A percentile compares a stretch with the other conserved stretches of the same genome.
phyloP scores from a whole-genome alignment of 192 early-diverging fungal species.

The Nowakowskiella sp. region DNA sequence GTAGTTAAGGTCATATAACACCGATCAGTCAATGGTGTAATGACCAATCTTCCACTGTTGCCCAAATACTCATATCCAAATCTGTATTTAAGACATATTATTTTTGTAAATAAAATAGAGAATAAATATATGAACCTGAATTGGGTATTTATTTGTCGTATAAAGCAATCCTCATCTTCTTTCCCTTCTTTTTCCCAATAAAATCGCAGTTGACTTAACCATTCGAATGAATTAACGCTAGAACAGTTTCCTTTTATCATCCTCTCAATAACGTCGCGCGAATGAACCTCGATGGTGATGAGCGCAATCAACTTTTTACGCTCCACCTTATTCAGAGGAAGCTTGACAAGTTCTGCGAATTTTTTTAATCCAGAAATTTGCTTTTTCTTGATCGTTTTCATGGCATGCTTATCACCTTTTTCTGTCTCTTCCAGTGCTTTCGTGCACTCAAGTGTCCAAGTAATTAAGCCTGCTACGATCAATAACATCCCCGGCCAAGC shows the following conservation, averaged over 20 bases:
- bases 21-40: conserved; percentile 52
- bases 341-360: conserved; percentile 42
- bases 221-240: conserved; percentile 47
- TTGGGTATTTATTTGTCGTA: conserved; percentile 54
- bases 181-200: conserved; percentile 55
- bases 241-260: conserved; percentile 43
- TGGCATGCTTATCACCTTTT: conserved; percentile 49
- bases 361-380: conserved; percentile 51
- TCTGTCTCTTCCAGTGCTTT: conserved; percentile 46
- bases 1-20: conserved; percentile 58
- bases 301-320: conserved; percentile 53
- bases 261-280: conserved; percentile 50
- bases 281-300: conserved; percentile 57
- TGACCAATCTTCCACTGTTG: conserved; percentile 49
- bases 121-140: conserved; percentile 24
- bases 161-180: conserved; percentile 56
- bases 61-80: conserved; percentile 56
- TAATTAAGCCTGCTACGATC: conserved; percentile 46
- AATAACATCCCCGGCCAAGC: conserved; percentile 53
- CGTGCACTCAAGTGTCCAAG: conserved; percentile 53
- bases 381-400: conserved; percentile 50
- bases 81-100: conserved; percentile 6
- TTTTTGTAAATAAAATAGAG: conserved; percentile 1
- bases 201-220: conserved; percentile 53
- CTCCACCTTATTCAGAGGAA: conserved; percentile 50